Conservation (phyloP, 768 basidiomycete species). For the Mycena alexandri region DNA sequence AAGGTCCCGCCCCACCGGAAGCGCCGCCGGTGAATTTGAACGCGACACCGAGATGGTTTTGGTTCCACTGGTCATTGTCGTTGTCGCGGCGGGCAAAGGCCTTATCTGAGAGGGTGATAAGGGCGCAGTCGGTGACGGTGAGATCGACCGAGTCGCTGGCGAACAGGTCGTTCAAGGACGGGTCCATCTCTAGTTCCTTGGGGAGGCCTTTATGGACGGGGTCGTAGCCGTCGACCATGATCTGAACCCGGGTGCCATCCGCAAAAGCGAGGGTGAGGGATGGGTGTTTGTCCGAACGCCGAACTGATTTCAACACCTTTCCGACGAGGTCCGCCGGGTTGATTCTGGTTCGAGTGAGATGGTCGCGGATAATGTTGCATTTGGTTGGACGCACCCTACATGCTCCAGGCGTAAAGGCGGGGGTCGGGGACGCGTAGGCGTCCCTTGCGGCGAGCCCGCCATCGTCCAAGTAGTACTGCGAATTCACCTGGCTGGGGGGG, state of each 20-base stretch:
- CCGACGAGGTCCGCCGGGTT: conserved; percentile 59
- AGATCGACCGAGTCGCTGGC: conserved; percentile 50
- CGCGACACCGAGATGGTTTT: conserved; percentile 62
- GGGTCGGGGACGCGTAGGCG: conserved; percentile 47
- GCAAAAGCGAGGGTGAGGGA: conserved; percentile 61
- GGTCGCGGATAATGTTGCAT: background rate
- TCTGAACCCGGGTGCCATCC: conserved; percentile 58
- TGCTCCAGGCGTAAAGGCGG: conserved; percentile 50
- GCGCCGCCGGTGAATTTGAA: conserved; percentile 64
- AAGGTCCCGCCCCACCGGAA: conserved; percentile 40
- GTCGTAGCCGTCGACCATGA: conserved; percentile 75
- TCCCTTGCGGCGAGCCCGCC: conserved; percentile 22
- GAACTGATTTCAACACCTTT: conserved; percentile 55
- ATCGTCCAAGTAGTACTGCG: background rate
- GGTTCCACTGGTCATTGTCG: conserved; percentile 56
- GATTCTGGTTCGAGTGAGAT: conserved; percentile 41
- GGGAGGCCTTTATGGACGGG: conserved; percentile 68
- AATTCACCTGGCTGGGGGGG: background rate
- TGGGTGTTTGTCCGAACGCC: conserved; percentile 59
- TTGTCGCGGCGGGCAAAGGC: conserved; percentile 58
- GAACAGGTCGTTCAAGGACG: conserved; percentile 54
- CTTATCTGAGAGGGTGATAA: conserved; percentile 69
- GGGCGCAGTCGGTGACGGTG: conserved; percentile 64
- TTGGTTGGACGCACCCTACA: conserved; percentile 42
- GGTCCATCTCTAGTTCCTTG: conserved; percentile 69